Conservation (phyloP, 495 filamentous ascomycete genomes). For the Penicillium canescens region DNA sequence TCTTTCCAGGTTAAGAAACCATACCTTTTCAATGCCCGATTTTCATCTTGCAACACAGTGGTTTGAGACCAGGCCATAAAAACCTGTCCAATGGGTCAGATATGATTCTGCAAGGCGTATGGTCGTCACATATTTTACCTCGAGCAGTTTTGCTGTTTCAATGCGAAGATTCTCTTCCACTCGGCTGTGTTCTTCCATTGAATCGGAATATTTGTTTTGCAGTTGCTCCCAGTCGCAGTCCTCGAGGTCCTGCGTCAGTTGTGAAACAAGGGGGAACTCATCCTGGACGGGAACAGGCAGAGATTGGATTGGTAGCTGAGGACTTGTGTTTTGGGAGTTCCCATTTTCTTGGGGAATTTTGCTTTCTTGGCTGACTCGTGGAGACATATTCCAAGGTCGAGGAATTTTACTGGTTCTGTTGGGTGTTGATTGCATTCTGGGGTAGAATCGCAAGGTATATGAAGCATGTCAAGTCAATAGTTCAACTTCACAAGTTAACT, state of each 20-base stretch:
- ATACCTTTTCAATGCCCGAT: slow-evolving; percentile 67
- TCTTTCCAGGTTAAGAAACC: background rate
- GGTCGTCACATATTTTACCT: slow-evolving; percentile 41
- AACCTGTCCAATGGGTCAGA: slow-evolving; percentile 44
- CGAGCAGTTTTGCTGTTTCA: slow-evolving; percentile 63
- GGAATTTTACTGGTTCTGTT: slow-evolving; percentile 4
- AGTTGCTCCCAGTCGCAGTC: slow-evolving; percentile 69
- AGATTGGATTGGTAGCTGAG: slow-evolving; percentile 10
- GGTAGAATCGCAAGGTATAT: no score
- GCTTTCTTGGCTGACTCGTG: background rate
- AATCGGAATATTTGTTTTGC: slow-evolving; percentile 59
- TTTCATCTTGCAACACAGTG: slow-evolving; percentile 65
- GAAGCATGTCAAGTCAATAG: no score
- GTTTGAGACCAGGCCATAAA: slow-evolving; percentile 71
- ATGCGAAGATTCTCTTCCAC: slow-evolving; percentile 61
- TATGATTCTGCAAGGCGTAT: background rate
- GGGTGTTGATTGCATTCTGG: slow-evolving; percentile 4
- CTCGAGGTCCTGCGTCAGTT: slow-evolving; percentile 28
- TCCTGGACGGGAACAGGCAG: background rate
- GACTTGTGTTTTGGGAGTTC: slow-evolving; percentile 6
- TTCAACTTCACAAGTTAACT: no score
- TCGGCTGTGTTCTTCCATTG: slow-evolving; percentile 57
- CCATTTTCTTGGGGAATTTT: slow-evolving; percentile 3
- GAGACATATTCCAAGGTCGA: slow-evolving; percentile 3
- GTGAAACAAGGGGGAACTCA: slow-evolving; percentile 16